Conservation (phyloP, 441 rosid species). For the Populus hybrid region DNA sequence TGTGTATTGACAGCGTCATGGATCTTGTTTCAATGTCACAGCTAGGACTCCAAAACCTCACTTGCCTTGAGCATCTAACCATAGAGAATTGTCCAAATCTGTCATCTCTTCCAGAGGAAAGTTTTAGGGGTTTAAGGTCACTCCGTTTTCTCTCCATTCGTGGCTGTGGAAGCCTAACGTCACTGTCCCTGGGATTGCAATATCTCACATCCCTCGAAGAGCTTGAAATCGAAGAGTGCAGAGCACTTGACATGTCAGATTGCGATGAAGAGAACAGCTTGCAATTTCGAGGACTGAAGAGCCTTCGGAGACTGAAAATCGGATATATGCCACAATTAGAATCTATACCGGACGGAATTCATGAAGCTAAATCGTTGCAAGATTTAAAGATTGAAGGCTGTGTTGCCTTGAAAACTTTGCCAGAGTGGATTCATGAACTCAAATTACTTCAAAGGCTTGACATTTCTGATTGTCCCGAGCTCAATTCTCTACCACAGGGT, state of each 20-base stretch:
- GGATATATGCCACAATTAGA: slow-evolving; percentile 1
- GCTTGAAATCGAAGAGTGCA: slow-evolving; percentile 19
- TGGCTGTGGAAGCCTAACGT: background rate
- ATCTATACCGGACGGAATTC: slow-evolving; percentile 11
- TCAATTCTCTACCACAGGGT: background rate
- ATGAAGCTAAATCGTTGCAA: background rate
- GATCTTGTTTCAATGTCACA: slow-evolving; percentile 12
- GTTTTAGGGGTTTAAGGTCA: slow-evolving; percentile 7
- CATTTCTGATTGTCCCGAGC: slow-evolving; percentile 2
- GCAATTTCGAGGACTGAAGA: slow-evolving; percentile 14
- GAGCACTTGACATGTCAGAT: slow-evolving; percentile 16
- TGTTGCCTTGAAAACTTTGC: slow-evolving; percentile 6
- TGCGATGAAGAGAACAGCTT: background rate
- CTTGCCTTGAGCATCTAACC: slow-evolving; percentile 27
- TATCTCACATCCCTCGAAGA: slow-evolving; percentile 10
- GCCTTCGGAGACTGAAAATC: slow-evolving; percentile 2
- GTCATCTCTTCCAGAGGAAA: slow-evolving; percentile 17
- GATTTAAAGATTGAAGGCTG: background rate
- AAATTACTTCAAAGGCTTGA: slow-evolving; percentile 10
- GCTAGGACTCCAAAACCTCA: slow-evolving; percentile 1
- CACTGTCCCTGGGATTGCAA: background rate
- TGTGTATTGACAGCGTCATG: slow-evolving; percentile 23
- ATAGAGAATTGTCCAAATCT: slow-evolving; percentile 22
- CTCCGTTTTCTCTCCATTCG: slow-evolving; percentile 8
- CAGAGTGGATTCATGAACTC: slow-evolving; percentile 15